Evolutionary conservation across 495 filamentous ascomycete species (phyloP).

Genomic region (Xylaria curta): DNA sequence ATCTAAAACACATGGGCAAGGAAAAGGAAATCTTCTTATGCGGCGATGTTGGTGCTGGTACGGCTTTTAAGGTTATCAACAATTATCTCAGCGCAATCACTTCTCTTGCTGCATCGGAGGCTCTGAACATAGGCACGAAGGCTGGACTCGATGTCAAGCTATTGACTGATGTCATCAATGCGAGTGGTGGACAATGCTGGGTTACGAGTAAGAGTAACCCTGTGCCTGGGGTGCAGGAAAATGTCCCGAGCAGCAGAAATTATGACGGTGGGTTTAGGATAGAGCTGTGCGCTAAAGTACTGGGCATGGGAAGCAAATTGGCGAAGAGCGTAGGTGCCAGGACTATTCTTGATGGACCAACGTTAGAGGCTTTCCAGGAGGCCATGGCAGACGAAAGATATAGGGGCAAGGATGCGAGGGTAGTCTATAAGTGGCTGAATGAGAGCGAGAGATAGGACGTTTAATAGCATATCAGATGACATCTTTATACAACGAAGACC

Average conservation of each 20-base stretch:
- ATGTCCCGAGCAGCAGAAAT: slow-evolving; percentile 46
- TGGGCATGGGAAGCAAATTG: slow-evolving; percentile 37
- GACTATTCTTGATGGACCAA: slow-evolving; percentile 38
- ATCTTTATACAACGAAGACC: neutral
- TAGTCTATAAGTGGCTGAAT: slow-evolving; percentile 43
- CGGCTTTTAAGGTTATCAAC: slow-evolving; percentile 50
- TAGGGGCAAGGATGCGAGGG: slow-evolving; percentile 40
- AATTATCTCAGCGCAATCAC: slow-evolving; percentile 51
- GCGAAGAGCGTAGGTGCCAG: slow-evolving; percentile 38
- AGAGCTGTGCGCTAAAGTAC: slow-evolving; percentile 45
- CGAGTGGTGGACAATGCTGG: slow-evolving; percentile 46
- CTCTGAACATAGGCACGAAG: slow-evolving; percentile 49
- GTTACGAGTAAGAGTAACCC: slow-evolving; percentile 49
- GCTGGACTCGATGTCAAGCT: slow-evolving; percentile 46
- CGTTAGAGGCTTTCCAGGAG: slow-evolving; percentile 34
- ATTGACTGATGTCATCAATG: slow-evolving; percentile 47
- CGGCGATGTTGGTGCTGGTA: slow-evolving; percentile 43
- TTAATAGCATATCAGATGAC: neutral
- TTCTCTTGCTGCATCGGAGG: slow-evolving; percentile 48
- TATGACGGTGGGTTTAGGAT: slow-evolving; percentile 50
- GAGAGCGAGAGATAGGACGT: slow-evolving; percentile 18
- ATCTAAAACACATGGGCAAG: slow-evolving; percentile 40
- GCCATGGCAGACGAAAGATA: slow-evolving; percentile 40
- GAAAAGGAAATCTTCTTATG: slow-evolving; percentile 43
- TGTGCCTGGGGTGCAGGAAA: slow-evolving; percentile 43